A percentile compares a stretch with the other conserved stretches of the same genome.
phyloP scores from a whole-genome alignment of 2,329 filamentous ascomycete genomes.

The Pseudogymnoascus sp. region DNA sequence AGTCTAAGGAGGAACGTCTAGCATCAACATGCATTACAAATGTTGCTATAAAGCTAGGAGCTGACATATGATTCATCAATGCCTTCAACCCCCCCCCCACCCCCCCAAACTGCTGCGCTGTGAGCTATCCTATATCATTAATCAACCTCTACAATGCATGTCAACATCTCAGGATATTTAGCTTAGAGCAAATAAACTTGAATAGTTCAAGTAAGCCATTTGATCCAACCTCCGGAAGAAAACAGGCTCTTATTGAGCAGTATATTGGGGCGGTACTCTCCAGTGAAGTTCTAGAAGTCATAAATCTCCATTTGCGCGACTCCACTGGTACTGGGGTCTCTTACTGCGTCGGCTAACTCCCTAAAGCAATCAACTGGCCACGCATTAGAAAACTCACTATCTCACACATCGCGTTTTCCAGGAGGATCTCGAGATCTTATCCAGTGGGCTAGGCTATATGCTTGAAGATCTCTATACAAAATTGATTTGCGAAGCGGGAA shows the following conservation, averaged over 20 bases:
- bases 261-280: background rate
- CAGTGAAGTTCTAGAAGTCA: background rate
- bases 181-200: background rate
- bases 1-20: too few relatives aligned
- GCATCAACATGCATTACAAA: too few relatives aligned
- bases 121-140: background rate
- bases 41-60: too few relatives aligned
- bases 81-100: too few relatives aligned
- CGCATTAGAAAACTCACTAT: background rate
- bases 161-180: background rate
- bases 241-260: background rate
- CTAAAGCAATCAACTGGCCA: background rate
- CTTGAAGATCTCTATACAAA: background rate
- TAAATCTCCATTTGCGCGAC: background rate
- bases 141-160: background rate
- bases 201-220: background rate
- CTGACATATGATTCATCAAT: too few relatives aligned
- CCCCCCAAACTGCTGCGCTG: background rate
- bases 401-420: background rate
- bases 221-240: background rate
- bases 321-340: background rate
- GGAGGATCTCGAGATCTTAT: background rate
- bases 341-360: background rate
- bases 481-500: background rate
- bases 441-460: background rate